Evolutionary conservation across 2,329 filamentous ascomycete species (phyloP).

Genomic region (Trichoderma atroviride): DNA sequence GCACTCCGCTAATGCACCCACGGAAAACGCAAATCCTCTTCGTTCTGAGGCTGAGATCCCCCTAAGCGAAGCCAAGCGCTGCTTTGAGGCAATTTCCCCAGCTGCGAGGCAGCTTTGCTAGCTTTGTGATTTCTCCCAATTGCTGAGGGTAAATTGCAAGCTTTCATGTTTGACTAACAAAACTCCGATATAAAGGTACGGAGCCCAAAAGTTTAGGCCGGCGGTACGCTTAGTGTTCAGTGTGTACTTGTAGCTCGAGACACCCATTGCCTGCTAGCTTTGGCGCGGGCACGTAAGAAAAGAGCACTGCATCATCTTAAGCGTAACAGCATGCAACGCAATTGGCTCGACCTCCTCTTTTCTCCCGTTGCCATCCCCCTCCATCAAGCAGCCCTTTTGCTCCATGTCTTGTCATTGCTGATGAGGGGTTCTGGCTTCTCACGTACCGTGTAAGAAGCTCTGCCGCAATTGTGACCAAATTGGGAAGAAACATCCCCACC

Average conservation of each 20-base stretch:
- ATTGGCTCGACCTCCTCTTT: conserved; percentile 18
- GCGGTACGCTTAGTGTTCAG: neutral
- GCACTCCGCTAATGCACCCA: conserved; percentile 15
- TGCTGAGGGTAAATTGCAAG: neutral
- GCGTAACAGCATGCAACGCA: neutral
- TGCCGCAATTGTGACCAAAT: neutral
- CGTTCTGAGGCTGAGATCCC: neutral
- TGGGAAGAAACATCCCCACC: neutral
- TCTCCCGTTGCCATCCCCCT: neutral
- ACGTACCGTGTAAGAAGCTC: neutral
- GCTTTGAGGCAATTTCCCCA: conserved; percentile 11
- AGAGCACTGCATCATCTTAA: neutral
- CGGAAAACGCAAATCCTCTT: neutral
- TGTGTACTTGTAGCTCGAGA: neutral
- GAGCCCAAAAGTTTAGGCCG: conserved; percentile 16
- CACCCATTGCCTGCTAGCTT: neutral
- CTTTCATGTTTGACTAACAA: neutral
- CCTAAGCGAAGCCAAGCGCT: neutral
- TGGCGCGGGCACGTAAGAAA: neutral
- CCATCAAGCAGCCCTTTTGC: neutral
- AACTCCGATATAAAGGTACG: neutral
- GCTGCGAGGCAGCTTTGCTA: neutral
- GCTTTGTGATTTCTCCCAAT: neutral
- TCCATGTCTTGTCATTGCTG: neutral
- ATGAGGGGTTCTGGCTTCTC: neutral